These are phyloP conservation scores for Pyrenophora tritici-repentis DNA, from an alignment of 2,329 filamentous ascomycete species.

Conservation along the genomic window DNA sequence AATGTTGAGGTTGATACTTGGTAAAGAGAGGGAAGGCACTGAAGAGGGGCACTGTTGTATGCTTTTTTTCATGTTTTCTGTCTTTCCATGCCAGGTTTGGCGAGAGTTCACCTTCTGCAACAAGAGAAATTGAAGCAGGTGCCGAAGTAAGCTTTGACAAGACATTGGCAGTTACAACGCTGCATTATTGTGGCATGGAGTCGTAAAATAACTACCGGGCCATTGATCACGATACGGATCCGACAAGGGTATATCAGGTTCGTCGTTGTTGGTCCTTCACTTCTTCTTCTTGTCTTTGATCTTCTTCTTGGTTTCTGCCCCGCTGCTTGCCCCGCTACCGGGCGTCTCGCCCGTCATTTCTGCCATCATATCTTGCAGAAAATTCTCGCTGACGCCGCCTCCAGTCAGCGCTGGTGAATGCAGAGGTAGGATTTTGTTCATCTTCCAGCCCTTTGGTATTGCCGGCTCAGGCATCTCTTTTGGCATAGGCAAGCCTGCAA, in stretches of 20 bases:
- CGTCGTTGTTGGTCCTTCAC: constrained; percentile 17
- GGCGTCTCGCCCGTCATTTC: constrained; percentile 69
- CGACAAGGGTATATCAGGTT: neutral
- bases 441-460: constrained; percentile 85
- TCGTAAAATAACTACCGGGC: neutral
- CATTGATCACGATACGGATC: neutral
- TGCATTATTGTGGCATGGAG: constrained; percentile 1
- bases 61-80: neutral
- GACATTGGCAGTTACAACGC: neutral
- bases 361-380: constrained; percentile 95
- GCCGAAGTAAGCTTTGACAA: neutral
- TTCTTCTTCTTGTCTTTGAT: constrained; percentile 48
- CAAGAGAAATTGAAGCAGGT: constrained; percentile 1
- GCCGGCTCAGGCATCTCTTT: constrained; percentile 70
- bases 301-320: constrained; percentile 39
- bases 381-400: constrained; percentile 90
- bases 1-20: neutral
- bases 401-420: constrained; percentile 89
- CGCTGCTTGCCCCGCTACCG: constrained; percentile 29
- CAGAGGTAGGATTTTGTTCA: constrained; percentile 80
- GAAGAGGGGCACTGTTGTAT: constrained; percentile 1
- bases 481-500: constrained; percentile 73
- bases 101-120: neutral
- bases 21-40: neutral
- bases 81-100: neutral